Base-by-base conservation (phyloP, 305 asterid species). In the Coffea humblotiana region DNA sequence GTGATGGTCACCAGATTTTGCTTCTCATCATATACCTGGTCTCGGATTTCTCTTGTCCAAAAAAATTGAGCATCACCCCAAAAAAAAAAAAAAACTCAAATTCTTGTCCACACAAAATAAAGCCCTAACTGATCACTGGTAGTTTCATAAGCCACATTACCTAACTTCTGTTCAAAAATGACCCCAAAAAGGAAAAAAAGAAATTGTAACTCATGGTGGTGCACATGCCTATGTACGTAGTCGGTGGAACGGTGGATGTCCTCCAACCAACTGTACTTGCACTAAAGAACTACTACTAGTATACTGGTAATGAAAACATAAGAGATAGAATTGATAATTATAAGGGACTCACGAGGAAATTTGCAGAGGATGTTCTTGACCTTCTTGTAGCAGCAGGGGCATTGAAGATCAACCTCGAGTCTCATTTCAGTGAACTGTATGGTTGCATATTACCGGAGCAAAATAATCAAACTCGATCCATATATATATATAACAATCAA, bases 371-470 rank as follows among this genome's bases (percentile, higher is more conserved):
- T 83, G 87, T 91, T 94, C 92, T 94, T 91, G 83, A 92, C 82
- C 85, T 94, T 94, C 87, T 86, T 94, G 93, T 83, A 92, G 91
- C 97, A 94, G 83, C 90, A 83, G 7, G 92, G 83, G 76, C 98
- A 94, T 81, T 92, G 90, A 47, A 94, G 95, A 90, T 94, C 96
- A 72, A 88, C 98, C 88, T 92, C 87, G 8, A 94, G 93, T 29
- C 86, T 84, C 98, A 94, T 94, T 54, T 56, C 29, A 5, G 93
- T 91, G 60, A 85, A 91, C 98, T 94, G 75, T 69, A 25, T 27
- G 43, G 16, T 63, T 63, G 13, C 37, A 25, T 10, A 40, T 40
- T 5, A 40, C 3, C 37, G 7, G 35, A 56, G 9, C 6, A 19
- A 6, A 19, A 58, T 8, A 54, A 16, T 5, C 8, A 19, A 54